These are phyloP conservation scores for Penicillium canariense DNA, from an alignment of 495 filamentous ascomycete genomes.

Conservation along the genomic window DNA sequence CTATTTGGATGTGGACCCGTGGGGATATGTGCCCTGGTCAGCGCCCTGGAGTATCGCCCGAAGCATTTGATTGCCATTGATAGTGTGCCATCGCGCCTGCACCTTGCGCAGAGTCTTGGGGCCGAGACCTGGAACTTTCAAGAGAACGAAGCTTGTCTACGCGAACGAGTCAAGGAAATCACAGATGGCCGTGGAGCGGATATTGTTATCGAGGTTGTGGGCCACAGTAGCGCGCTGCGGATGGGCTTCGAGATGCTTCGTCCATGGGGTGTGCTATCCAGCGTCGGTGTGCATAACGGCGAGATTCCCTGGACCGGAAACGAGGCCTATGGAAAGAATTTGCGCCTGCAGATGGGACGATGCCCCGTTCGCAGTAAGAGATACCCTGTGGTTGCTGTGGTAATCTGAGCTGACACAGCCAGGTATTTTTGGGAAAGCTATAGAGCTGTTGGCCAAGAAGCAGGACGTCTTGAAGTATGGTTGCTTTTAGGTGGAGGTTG, in stretches of 20 bases:
- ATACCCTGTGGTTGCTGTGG: no score
- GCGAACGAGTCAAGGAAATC: slow-evolving; percentile 61
- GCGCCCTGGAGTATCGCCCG: slow-evolving; percentile 68
- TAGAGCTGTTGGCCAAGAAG: slow-evolving; percentile 62
- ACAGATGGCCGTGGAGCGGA: slow-evolving; percentile 83
- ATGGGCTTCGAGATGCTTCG: slow-evolving; percentile 82
- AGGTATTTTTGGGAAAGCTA: slow-evolving; percentile 53
- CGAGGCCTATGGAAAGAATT: slow-evolving; percentile 85
- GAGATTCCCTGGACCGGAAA: slow-evolving; percentile 86
- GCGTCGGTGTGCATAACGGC: slow-evolving; percentile 84
- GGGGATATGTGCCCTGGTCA: slow-evolving; percentile 78
- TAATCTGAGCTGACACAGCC: slow-evolving; percentile 4
- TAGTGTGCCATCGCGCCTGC: slow-evolving; percentile 66
- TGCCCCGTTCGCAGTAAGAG: slow-evolving; percentile 66
- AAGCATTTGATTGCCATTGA: slow-evolving; percentile 81
- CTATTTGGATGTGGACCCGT: slow-evolving; percentile 85
- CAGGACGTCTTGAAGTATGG: slow-evolving; percentile 34
- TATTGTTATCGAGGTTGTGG: slow-evolving; percentile 84
- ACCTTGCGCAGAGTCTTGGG: slow-evolving; percentile 67
- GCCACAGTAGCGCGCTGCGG: slow-evolving; percentile 68
- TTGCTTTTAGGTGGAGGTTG: neutral
- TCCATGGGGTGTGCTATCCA: slow-evolving; percentile 78
- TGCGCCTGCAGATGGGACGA: slow-evolving; percentile 84
- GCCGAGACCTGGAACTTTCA: slow-evolving; percentile 78
- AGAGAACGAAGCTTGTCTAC: slow-evolving; percentile 54